These are phyloP conservation scores for Simplicillium aogashimaense DNA, from an alignment of 2,329 filamentous ascomycete genomes.

Conservation along the genomic window DNA sequence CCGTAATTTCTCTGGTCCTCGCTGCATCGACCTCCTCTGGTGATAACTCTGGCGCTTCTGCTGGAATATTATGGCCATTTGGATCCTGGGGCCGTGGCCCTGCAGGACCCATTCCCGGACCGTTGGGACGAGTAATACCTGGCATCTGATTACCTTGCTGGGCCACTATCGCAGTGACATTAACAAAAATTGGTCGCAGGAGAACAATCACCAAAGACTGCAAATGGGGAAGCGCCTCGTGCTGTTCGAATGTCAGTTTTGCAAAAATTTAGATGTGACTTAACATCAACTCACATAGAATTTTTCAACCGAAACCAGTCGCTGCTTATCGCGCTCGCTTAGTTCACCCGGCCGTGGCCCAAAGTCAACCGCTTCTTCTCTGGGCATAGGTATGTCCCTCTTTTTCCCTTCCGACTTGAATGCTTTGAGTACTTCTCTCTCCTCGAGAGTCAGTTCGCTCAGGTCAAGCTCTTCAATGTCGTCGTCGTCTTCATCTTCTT, in stretches of 20 bases:
- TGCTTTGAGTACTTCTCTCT: constrained; percentile 31
- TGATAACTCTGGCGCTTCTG: constrained; percentile 36
- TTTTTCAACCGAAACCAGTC: constrained; percentile 63
- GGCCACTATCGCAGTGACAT: constrained; percentile 75
- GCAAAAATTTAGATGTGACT: background rate
- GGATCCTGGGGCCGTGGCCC: constrained; percentile 19
- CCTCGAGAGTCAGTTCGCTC: constrained; percentile 29
- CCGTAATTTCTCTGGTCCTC: constrained; percentile 74
- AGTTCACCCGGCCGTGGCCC: constrained; percentile 39
- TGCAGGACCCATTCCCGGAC: constrained; percentile 25
- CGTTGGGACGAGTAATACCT: constrained; percentile 26
- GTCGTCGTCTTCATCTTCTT: constrained; percentile 30
- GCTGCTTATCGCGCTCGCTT: constrained; percentile 46
- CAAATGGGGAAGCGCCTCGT: constrained; percentile 68
- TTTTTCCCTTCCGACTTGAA: constrained; percentile 25
- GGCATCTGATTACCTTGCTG: constrained; percentile 40
- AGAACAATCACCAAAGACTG: constrained; percentile 91
- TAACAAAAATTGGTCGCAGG: constrained; percentile 76
- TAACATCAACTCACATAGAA: constrained; percentile 63
- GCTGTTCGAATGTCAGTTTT: constrained; percentile 36
- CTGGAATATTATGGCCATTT: constrained; percentile 19
- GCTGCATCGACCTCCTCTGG: constrained; percentile 75
- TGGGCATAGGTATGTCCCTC: constrained; percentile 10
- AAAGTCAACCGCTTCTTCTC: constrained; percentile 20
- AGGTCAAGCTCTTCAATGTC: constrained; percentile 39